These are phyloP conservation scores for Pythium plurisporium DNA, from an alignment of 352 stramenopile species.

Conservation along the genomic window DNA sequence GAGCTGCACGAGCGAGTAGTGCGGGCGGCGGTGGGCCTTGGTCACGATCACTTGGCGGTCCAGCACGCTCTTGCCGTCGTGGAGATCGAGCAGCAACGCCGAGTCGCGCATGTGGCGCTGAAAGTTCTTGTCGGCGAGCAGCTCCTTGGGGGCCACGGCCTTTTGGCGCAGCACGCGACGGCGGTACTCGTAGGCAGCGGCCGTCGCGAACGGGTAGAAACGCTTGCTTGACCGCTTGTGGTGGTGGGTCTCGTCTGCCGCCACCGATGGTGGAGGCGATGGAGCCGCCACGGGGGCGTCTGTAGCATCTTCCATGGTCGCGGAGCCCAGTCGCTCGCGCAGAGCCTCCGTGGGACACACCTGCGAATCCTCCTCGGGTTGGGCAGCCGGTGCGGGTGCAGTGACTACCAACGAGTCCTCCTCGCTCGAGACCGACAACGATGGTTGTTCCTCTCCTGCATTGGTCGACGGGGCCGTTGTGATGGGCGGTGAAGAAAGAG, in stretches of 20 bases:
- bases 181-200: slow-evolving; percentile 57
- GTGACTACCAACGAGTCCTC: too few species aligned
- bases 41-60: slow-evolving; percentile 49
- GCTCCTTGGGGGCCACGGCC: slow-evolving; percentile 6
- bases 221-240: slow-evolving; percentile 9
- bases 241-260: background rate
- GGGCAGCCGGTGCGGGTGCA: too few species aligned
- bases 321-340: slow-evolving; percentile 14
- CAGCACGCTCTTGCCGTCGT: slow-evolving; percentile 50
- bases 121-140: slow-evolving; percentile 29
- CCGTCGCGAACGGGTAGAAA: slow-evolving; percentile 66
- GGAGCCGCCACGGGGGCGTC: background rate
- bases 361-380: background rate
- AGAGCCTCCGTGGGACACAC: slow-evolving; percentile 6
- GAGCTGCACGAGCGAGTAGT: slow-evolving; percentile 70
- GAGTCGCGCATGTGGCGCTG: slow-evolving; percentile 48
- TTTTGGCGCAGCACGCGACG: slow-evolving; percentile 35
- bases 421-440: background rate
- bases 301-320: slow-evolving; percentile 15
- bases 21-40: slow-evolving; percentile 46
- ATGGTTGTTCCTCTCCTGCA: background rate
- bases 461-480: background rate
- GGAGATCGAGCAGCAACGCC: slow-evolving; percentile 40
- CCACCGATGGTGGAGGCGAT: background rate
- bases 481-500: too few species aligned